phyloP scores from a whole-genome alignment of 148 eudicot species.

The Rheum nobile region DNA sequence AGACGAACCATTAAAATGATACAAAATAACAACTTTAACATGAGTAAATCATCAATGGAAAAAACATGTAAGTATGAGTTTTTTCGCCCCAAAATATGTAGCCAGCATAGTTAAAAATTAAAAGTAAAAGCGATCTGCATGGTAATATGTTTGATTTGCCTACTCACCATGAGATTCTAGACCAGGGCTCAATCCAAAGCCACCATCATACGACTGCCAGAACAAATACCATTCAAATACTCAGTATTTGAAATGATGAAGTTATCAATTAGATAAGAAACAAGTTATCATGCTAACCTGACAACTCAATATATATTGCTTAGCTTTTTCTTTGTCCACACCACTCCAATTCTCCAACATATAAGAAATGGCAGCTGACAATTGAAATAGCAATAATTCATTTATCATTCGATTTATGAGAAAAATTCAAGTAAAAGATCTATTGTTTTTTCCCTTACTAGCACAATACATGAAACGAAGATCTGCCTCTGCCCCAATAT shows the following conservation, averaged over 20 bases:
- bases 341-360: conserved; percentile 88
- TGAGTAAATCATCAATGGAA: background rate
- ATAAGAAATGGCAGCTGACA: conserved; percentile 70
- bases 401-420: background rate
- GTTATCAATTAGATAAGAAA: background rate
- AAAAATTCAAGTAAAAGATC: background rate
- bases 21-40: background rate
- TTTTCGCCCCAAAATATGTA: background rate
- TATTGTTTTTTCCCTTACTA: conserved; percentile 30
- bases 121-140: background rate
- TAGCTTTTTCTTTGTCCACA: conserved; percentile 70
- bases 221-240: background rate
- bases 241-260: background rate
- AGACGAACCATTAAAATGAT: background rate
- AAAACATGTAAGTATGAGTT: background rate
- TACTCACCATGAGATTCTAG: conserved; percentile 96
- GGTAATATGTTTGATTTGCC: background rate
- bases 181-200: conserved; percentile 90
- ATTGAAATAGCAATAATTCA: background rate
- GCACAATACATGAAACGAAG: conserved; percentile 90
- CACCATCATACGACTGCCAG: conserved; percentile 96
- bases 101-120: background rate
- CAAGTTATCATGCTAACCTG: conserved; percentile 41
- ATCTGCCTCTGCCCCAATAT: conserved; percentile 84
- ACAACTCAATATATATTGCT: conserved; percentile 63